Evolutionary conservation across 257 asterid genomes (phyloP), one percentile per base, ranked within the genome.

Genomic region (Solanum paucissectum): DNA sequence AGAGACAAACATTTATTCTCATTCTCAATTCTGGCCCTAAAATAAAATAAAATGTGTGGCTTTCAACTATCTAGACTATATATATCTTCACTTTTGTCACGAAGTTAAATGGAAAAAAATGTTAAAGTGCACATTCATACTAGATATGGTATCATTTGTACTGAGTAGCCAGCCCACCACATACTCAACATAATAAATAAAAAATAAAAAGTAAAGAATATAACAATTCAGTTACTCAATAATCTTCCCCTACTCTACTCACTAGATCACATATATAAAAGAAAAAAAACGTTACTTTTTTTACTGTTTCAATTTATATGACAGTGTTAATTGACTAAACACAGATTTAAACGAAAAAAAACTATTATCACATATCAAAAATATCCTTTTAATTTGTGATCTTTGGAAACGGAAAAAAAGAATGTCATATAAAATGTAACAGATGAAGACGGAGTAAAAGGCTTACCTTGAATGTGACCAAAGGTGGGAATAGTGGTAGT

Each of bases 1-100:
- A 38, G 60, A 74, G 87, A 86, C 88, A 81, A 87, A 90, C 89
- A 81, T 72, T 55, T 62, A 88, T 84, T 90, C 90, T 88, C 92
- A 60, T 88, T 60, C 86, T 88, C n/a, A 49, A 36, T 60, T 55
- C 86, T 12, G 83, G 29, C 42, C 42, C 11, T 16, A 9, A 58
- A 55, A 55, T 20, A 2, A 33, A 27, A 25, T 27, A 44, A 14
- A 38, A 66, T 13, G 81, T 40, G 75, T 66, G 79, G 44, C 58
- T n/a, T 79, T n/a, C 83, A 76, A 76, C 73, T 34, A 44, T 76
- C 58, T 38, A 38, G 21, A n/a, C 83, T 36, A 2, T 5, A 21
- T 81, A 18, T 29, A 27, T 81, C 27, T 29, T 20, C 85, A 29
- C 68, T 81, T 81, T 49, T 49, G 85, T 49, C 85, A 29, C 46